These are phyloP conservation scores for Micromonas commoda DNA, from an alignment of 139 green algal species.

Conservation along the genomic window DNA sequence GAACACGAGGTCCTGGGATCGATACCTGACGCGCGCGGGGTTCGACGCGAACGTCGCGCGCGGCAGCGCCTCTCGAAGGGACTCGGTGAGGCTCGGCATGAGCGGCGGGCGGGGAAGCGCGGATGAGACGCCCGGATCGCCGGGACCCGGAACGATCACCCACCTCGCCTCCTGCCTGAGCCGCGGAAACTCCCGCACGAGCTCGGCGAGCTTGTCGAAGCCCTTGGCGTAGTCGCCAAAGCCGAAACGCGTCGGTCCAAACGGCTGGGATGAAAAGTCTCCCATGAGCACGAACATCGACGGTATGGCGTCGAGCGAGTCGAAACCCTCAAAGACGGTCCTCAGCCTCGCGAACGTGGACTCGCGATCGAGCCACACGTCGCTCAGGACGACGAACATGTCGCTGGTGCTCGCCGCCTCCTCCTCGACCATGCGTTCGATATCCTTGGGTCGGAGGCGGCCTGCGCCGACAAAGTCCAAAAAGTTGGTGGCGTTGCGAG, in stretches of 20 bases:
- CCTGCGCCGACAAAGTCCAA: conserved; percentile 76
- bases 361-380: conserved; percentile 74
- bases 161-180: conserved; percentile 54
- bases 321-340: conserved; percentile 53
- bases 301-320: conserved; percentile 53
- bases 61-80: conserved; percentile 51
- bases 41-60: conserved; percentile 65
- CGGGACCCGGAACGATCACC: conserved; percentile 75
- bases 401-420: conserved; percentile 34
- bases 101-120: conserved; percentile 68
- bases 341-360: conserved; percentile 35
- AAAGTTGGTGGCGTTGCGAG: conserved; percentile 28
- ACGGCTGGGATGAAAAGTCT: conserved; percentile 64
- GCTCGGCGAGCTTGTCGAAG: conserved; percentile 59
- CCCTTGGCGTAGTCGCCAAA: conserved; percentile 24
- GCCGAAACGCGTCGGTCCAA: conserved; percentile 29
- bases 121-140: conserved; percentile 55
- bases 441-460: conserved; percentile 36
- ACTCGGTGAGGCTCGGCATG: conserved; percentile 45
- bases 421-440: conserved; percentile 30
- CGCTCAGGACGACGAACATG: conserved; percentile 64
- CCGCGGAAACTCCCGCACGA: conserved; percentile 56
- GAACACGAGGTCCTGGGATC: conserved; percentile 56
- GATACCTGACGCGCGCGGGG: conserved; percentile 50
- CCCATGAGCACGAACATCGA: conserved; percentile 78